Percentiles rank a stretch among this genome's conserved stretches.
Conservation (phyloP, 306 rosid genomes). For the Dalbergia cochinchinensis region DNA sequence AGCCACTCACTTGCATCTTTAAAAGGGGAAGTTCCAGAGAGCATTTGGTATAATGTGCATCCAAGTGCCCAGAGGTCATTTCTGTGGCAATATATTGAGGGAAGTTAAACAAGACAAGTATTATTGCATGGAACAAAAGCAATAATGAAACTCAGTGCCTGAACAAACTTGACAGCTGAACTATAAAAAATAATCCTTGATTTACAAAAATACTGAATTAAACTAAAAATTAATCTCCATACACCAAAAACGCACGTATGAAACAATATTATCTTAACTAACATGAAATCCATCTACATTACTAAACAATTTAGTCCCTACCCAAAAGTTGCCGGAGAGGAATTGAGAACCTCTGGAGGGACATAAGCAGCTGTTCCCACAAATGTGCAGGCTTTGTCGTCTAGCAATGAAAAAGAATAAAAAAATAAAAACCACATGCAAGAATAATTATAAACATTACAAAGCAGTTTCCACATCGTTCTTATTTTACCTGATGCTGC, state of each 20-base stretch:
- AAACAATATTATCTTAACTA: conserved; percentile 37
- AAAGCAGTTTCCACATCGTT: conserved; percentile 32
- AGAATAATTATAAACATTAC: conserved; percentile 19
- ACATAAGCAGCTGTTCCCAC: conserved; percentile 99
- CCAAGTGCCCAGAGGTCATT: conserved; percentile 99
- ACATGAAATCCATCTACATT: conserved; percentile 9
- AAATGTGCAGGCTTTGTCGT: conserved; percentile 98
- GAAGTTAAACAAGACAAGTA: conserved; percentile 39
- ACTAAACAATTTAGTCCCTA: conserved; percentile 42
- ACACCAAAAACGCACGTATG: conserved; percentile 19
- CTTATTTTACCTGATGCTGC: conserved; percentile 84
- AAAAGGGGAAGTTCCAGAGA: conserved; percentile 99
- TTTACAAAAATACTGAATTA: conserved; percentile 17
- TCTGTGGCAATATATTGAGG: conserved; percentile 62
- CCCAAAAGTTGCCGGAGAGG: conserved; percentile 99
- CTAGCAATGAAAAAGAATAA: conserved; percentile 48
- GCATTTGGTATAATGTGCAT: conserved; percentile 99
- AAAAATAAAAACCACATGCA: conserved; percentile 41
- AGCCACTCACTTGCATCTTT: conserved; percentile 99
- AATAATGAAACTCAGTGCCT: conserved; percentile 16
- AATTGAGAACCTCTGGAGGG: conserved; percentile 99
- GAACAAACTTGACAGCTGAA: conserved; percentile 27
- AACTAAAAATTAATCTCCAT: conserved; percentile 1
- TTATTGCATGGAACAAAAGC: conserved; percentile 43
- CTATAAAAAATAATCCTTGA: conserved; percentile 15